These are phyloP conservation scores for Phaeosphaeriaceae sp. DNA, from an alignment of 2,329 filamentous ascomycete species.

Conservation along the genomic window DNA sequence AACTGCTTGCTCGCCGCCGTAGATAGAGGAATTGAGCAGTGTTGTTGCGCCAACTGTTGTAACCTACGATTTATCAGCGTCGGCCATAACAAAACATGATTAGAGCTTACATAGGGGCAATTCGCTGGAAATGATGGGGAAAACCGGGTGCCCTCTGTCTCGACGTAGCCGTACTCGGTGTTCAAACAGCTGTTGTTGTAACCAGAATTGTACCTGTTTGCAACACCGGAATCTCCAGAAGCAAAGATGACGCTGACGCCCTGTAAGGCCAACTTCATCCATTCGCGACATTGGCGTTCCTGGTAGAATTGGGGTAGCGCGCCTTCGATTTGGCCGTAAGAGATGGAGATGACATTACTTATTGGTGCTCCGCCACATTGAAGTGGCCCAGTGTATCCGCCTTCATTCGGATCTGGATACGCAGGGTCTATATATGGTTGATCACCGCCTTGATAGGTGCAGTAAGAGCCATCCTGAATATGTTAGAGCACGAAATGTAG, in stretches of 20 bases:
- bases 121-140: slow-evolving; percentile 67
- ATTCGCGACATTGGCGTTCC: slow-evolving; percentile 56
- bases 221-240: slow-evolving; percentile 51
- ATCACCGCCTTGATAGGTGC: slow-evolving; percentile 24
- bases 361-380: slow-evolving; percentile 52
- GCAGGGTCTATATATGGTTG: slow-evolving; percentile 22
- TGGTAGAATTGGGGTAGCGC: slow-evolving; percentile 58
- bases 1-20: slow-evolving; percentile 57
- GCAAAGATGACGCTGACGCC: slow-evolving; percentile 58
- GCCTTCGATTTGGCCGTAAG: slow-evolving; percentile 63
- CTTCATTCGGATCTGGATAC: slow-evolving; percentile 21
- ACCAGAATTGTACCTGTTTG: slow-evolving; percentile 17
- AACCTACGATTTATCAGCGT: slow-evolving; percentile 6
- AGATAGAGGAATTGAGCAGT: slow-evolving; percentile 12
- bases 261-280: slow-evolving; percentile 52
- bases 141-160: slow-evolving; percentile 43
- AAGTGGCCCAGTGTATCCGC: slow-evolving; percentile 32
- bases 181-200: slow-evolving; percentile 25
- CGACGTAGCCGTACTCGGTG: slow-evolving; percentile 15
- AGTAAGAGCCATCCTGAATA: slow-evolving; percentile 22
- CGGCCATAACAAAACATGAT: not conserved
- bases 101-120: slow-evolving; percentile 64
- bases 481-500: slow-evolving; percentile 4
- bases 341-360: slow-evolving; percentile 61
- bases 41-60: slow-evolving; percentile 67